A percentile compares a stretch with the other conserved stretches of the same genome.
These are phyloP conservation scores for Grigorovia humatica DNA, from an alignment of 805 yeast genomes.

Conservation along the genomic window DNA sequence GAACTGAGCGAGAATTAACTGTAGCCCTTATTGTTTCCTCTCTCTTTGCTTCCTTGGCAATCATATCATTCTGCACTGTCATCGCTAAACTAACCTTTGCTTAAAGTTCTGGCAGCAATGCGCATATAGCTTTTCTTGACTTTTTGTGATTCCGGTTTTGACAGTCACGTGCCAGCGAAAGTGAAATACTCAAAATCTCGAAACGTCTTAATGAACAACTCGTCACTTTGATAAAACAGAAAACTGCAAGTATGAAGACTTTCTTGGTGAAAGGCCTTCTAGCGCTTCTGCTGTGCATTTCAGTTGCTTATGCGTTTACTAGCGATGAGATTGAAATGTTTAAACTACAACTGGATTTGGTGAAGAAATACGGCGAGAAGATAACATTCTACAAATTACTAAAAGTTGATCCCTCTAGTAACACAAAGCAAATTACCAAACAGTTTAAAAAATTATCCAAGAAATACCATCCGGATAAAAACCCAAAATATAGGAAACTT, in stretches of 20 bases:
- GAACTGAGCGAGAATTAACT: not conserved
- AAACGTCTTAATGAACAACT: not conserved
- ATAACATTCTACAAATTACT: slow-evolving; percentile 63
- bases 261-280: not conserved
- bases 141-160: too few relatives aligned
- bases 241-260: not conserved
- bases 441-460: slow-evolving; percentile 65
- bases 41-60: not conserved
- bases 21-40: not conserved
- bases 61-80: too few relatives aligned
- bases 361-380: slow-evolving; percentile 49
- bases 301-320: slow-evolving; percentile 40
- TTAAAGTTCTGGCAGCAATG: too few relatives aligned
- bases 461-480: slow-evolving; percentile 80
- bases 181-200: not conserved
- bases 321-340: slow-evolving; percentile 76
- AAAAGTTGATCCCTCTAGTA: slow-evolving; percentile 30
- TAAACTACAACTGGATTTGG: slow-evolving; percentile 53
- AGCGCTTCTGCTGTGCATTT: slow-evolving; percentile 10
- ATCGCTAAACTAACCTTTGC: too few relatives aligned
- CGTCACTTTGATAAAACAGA: not conserved
- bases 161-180: not conserved
- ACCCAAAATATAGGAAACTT: slow-evolving; percentile 34
- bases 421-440: slow-evolving; percentile 44
- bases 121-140: too few relatives aligned